Evolutionary conservation across 139 green algal genomes (phyloP).

Genomic region (Tetradesmus obliquus): DNA sequence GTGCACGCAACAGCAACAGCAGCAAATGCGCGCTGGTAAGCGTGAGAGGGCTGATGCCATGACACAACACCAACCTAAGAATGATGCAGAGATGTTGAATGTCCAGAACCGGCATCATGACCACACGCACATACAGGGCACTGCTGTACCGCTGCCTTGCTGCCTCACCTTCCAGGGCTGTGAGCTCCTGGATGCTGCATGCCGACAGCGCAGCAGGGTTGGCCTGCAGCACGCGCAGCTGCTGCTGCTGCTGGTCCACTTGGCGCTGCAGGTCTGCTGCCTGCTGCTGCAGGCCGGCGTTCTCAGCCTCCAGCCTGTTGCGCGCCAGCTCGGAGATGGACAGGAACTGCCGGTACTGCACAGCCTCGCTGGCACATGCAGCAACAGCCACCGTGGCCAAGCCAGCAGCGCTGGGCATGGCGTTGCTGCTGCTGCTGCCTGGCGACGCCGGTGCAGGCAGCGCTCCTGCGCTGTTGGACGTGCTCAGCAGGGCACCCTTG

Average conservation of each 20-base stretch:
- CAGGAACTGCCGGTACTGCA: slow-evolving; percentile 43
- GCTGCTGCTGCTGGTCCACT: slow-evolving; percentile 31
- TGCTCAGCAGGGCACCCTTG: neutral
- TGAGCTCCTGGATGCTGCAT: slow-evolving; percentile 44
- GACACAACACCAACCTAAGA: too few relatives aligned
- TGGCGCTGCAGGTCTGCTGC: neutral
- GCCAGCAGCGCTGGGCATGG: slow-evolving; percentile 16
- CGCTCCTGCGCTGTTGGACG: neutral
- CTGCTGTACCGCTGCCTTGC: neutral
- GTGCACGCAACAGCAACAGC: neutral
- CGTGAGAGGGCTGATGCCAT: too few relatives aligned
- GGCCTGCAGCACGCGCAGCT: slow-evolving; percentile 45
- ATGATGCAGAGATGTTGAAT: too few relatives aligned
- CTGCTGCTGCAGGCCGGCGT: slow-evolving; percentile 25
- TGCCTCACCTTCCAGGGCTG: slow-evolving; percentile 36
- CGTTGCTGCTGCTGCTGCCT: slow-evolving; percentile 12
- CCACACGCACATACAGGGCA: neutral
- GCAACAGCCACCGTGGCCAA: slow-evolving; percentile 29
- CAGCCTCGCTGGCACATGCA: slow-evolving; percentile 35
- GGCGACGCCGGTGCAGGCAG: neutral
- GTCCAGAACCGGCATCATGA: neutral
- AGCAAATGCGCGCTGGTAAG: neutral
- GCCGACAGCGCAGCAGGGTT: slow-evolving; percentile 32
- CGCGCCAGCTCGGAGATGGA: slow-evolving; percentile 39
- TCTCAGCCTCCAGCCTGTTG: slow-evolving; percentile 43